Percentiles rank a stretch among this genome's conserved stretches.
phyloP scores from a whole-genome alignment of 192 early-diverging fungal species.

The Podila epicladia region DNA sequence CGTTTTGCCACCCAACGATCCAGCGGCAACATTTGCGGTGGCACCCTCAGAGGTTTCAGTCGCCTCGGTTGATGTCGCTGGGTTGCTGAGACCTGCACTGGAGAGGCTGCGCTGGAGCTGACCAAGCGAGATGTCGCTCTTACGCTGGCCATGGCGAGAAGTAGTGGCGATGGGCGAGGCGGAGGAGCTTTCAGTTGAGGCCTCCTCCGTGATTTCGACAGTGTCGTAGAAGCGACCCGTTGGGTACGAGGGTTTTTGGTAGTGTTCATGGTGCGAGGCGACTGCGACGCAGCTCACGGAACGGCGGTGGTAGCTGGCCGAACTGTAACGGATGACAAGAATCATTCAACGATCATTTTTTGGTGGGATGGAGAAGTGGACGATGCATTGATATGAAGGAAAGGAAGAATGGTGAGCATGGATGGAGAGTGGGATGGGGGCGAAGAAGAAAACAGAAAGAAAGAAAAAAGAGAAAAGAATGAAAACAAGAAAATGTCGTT shows the following conservation, averaged over 20 bases:
- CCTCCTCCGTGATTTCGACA: conserved; percentile 25
- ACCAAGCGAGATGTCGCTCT: conserved; percentile 16
- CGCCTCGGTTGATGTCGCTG: not conserved
- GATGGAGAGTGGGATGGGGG: not conserved
- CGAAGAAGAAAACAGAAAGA: not conserved
- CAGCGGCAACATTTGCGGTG: conserved; percentile 21
- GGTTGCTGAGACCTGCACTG: not conserved
- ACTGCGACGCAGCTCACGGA: conserved; percentile 43
- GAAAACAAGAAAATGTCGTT: not conserved
- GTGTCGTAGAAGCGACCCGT: conserved; percentile 18
- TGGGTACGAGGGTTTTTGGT: conserved; percentile 17
- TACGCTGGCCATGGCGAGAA: conserved; percentile 17
- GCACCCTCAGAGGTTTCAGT: conserved; percentile 18
- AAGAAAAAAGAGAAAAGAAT: not conserved
- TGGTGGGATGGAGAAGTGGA: not conserved
- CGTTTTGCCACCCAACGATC: conserved; percentile 36
- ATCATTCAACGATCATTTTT: conserved; percentile 8
- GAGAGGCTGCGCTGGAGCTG: conserved; percentile 25
- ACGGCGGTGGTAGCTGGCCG: conserved; percentile 39
- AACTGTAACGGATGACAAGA: conserved; percentile 18
- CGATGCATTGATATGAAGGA: not conserved
- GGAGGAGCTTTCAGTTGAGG: conserved; percentile 19
- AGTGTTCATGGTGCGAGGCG: conserved; percentile 33
- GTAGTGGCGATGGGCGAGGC: conserved; percentile 12
- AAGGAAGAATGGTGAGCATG: not conserved